Conservation (phyloP, 2,329 filamentous ascomycete genomes). For the Coniochaeta prunicola region DNA sequence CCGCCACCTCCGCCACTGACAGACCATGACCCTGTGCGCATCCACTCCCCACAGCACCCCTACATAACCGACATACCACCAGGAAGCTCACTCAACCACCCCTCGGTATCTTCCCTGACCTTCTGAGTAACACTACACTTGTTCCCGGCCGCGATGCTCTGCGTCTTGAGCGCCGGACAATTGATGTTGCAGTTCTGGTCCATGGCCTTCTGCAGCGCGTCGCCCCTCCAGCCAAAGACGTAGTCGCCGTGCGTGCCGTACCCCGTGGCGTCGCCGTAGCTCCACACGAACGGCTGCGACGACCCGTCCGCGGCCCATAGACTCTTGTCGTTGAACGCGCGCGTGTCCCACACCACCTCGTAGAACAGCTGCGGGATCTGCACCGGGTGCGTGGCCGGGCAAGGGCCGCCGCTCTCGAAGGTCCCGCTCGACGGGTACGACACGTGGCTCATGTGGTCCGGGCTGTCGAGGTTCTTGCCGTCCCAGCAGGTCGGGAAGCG, state of each 20-base stretch:
- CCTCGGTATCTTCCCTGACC: conserved; percentile 8
- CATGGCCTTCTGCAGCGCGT: conserved; percentile 23
- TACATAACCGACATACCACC: background rate
- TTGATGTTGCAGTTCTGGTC: conserved; percentile 11
- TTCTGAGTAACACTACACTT: conserved; percentile 7
- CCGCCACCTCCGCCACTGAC: background rate
- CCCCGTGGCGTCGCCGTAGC: conserved; percentile 22
- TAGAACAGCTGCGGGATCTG: conserved; percentile 26
- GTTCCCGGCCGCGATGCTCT: conserved; percentile 10
- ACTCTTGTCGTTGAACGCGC: conserved; percentile 19
- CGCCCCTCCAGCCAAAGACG: conserved; percentile 28
- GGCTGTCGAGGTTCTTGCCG: conserved; percentile 34
- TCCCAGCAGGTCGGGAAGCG: conserved; percentile 43
- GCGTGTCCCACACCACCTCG: conserved; percentile 25
- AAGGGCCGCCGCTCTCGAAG: conserved; percentile 17
- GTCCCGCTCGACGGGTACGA: conserved; percentile 13
- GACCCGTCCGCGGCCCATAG: conserved; percentile 25
- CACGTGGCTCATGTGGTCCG: conserved; percentile 40
- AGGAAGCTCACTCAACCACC: conserved; percentile 22
- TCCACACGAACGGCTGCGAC: conserved; percentile 18
- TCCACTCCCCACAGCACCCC: background rate
- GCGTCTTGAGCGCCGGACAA: conserved; percentile 12
- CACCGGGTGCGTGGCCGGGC: conserved; percentile 23
- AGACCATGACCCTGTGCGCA: background rate
- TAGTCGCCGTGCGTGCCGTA: conserved; percentile 31